Conservation (phyloP, 1,284 basidiomycete genomes). For the Schizophyllum amplum region DNA sequence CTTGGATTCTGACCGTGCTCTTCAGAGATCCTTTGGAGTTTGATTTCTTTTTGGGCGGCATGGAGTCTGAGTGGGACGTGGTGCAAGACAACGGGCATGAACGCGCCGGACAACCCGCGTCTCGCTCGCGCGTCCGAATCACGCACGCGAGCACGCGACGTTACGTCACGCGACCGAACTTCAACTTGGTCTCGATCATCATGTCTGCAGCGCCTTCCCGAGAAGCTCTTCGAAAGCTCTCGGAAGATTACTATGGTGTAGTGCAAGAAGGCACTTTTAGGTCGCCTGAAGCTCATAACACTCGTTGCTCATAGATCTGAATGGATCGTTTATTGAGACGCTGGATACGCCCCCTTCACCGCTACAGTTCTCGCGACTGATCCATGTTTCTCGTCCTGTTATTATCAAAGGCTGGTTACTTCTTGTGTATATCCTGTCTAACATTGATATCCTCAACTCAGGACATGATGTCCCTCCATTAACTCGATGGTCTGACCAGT, state of each 20-base stretch:
- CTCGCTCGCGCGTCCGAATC: not conserved
- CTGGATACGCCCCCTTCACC: slow-evolving; percentile 55
- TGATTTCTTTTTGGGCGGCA: not conserved
- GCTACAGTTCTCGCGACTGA: slow-evolving; percentile 66
- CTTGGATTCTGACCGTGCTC: not conserved
- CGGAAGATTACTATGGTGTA: not conserved
- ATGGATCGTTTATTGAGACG: slow-evolving; percentile 48
- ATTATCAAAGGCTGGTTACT: slow-evolving; percentile 57
- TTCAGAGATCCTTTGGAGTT: not conserved
- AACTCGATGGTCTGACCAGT: slow-evolving; percentile 54
- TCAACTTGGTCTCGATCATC: not conserved
- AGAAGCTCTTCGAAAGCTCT: slow-evolving; percentile 1
- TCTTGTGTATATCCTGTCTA: no score
- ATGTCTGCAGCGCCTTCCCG: not conserved
- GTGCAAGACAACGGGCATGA: not conserved
- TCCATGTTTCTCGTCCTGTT: slow-evolving; percentile 71
- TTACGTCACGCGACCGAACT: not conserved
- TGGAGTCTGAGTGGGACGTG: not conserved
- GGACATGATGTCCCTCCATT: slow-evolving; percentile 33
- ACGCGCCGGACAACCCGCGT: not conserved
- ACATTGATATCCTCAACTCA: slow-evolving; percentile 16
- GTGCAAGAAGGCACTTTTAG: no score
- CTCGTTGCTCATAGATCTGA: slow-evolving; percentile 43
- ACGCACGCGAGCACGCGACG: not conserved
- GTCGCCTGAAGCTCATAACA: no score